Conservation (phyloP, 2,329 filamentous ascomycete genomes). For the Phaeoacremonium minimum region DNA sequence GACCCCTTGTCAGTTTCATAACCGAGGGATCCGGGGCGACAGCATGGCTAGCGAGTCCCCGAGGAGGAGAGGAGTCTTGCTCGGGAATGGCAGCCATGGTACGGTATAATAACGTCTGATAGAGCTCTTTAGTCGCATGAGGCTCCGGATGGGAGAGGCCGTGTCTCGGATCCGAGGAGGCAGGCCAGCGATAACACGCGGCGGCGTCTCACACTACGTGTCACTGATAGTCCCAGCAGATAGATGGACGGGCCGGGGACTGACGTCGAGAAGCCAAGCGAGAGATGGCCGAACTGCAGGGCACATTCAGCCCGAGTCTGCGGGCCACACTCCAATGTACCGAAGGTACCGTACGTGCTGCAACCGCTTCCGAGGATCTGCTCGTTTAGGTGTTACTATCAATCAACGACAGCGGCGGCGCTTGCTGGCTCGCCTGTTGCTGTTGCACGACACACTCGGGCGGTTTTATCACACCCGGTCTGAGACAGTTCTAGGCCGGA, state of each 20-base stretch:
- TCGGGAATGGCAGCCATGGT: slow-evolving; percentile 9
- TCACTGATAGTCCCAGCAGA: neutral
- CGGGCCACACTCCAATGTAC: no score
- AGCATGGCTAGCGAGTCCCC: slow-evolving; percentile 13
- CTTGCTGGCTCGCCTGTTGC: no score
- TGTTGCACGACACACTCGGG: no score
- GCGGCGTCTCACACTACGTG: slow-evolving; percentile 1
- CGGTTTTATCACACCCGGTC: no score
- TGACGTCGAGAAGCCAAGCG: neutral
- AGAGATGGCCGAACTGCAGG: neutral
- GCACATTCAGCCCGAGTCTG: neutral
- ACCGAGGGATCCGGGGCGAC: slow-evolving; percentile 31
- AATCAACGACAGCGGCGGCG: no score
- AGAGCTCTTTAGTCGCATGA: no score
- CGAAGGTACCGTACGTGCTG: no score
- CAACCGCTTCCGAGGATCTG: no score
- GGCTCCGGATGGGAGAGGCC: slow-evolving; percentile 6
- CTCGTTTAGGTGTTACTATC: no score
- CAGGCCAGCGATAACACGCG: slow-evolving; percentile 2
- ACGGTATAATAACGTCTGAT: slow-evolving; percentile 3
- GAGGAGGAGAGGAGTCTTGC: slow-evolving; percentile 17
- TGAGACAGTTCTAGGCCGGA: no score
- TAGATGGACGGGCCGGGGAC: neutral
- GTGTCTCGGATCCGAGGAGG: slow-evolving; percentile 11
- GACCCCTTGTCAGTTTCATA: slow-evolving; percentile 53